Evolutionary conservation across 495 filamentous ascomycete genomes (phyloP), one percentile per base, ranked within the genome.

Genomic region (Neurospora discreta): DNA sequence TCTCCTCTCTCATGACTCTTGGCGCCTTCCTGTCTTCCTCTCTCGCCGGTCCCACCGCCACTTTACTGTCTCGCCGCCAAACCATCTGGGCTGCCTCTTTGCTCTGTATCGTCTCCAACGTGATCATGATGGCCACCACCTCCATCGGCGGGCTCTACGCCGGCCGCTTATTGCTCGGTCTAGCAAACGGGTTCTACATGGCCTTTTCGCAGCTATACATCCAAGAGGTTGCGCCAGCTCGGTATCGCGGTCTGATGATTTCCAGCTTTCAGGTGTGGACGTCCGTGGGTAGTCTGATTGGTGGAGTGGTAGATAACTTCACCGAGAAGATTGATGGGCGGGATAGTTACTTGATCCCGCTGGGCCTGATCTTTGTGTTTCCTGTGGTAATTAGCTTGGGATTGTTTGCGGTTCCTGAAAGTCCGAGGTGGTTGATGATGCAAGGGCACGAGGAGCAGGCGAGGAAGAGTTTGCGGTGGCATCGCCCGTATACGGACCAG

Each of bases 401-500:
- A 3, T 73, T 90, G 8, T 77, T 89, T 69, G 86, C 89, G 74
- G 84, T 90, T 43, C 87, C 88, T 3, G 88, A 90, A 76, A 86
- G 84, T 13, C 88, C 88, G 0, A 83, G 88, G 20, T 90, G 88
- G 88, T 80, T 90, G 38, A 78, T 88, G 33, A 81, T 83, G 69
- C 79, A 84, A 18, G 83, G 84, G 3, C 80, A 80, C 39, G 65
- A 76, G 11, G 84, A 84, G 18, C 76, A 85, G 68, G 88, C 86
- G 7, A 78, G 77, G 23, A 82, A 78, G 70, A 75, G 83, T 1
- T 79, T 89, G 33, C 73, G 73, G 10, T 83, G 83, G 75, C 77
- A 87, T 30, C 71, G 85, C 26, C 84, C 87, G 7, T 69, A 70
- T 52, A 77, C 79, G 41, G 77, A 81, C 46, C 77, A 83, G 30